A percentile compares a stretch with the other conserved stretches of the same genome.
Evolutionary conservation across 371 early-diverging fungal species (phyloP).

Genomic region (Lichtheimia corymbifera): DNA sequence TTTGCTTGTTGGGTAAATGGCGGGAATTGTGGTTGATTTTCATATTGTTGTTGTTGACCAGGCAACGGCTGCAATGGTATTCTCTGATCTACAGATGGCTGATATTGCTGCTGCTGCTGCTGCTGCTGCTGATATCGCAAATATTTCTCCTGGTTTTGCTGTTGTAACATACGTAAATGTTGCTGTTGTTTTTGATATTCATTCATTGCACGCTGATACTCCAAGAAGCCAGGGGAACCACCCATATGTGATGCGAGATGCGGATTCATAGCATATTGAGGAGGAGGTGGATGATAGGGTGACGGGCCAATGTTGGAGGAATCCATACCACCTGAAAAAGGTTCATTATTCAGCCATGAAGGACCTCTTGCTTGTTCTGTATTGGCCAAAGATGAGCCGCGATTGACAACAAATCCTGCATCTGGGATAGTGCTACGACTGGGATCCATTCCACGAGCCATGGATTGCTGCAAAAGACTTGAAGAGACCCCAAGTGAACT

Average conservation of each 20-base stretch:
- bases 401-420: conserved; percentile 17
- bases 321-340: conserved; percentile 15
- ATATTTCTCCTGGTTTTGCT: conserved; percentile 51
- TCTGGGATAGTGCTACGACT: conserved; percentile 9
- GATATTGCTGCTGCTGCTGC: conserved; percentile 51
- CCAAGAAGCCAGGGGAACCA: conserved; percentile 30
- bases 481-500: too few species aligned
- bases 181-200: conserved; percentile 47
- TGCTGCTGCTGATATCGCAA: conserved; percentile 52
- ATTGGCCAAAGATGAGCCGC: conserved; percentile 26
- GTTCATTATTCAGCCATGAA: conserved; percentile 31
- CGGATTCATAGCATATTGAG: conserved; percentile 19
- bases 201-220: conserved; percentile 37
- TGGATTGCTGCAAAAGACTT: not conserved
- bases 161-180: conserved; percentile 50
- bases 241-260: conserved; percentile 24
- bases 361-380: conserved; percentile 21
- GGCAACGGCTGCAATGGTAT: conserved; percentile 26
- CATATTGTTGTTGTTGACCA: conserved; percentile 24
- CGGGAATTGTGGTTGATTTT: not conserved
- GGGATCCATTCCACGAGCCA: conserved; percentile 19
- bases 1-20: not conserved
- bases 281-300: conserved; percentile 18
- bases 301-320: conserved; percentile 25
- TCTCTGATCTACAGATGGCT: conserved; percentile 32